Evolutionary conservation across 345 rosid genomes (phyloP).

Genomic region (Linum usitatissimum): DNA sequence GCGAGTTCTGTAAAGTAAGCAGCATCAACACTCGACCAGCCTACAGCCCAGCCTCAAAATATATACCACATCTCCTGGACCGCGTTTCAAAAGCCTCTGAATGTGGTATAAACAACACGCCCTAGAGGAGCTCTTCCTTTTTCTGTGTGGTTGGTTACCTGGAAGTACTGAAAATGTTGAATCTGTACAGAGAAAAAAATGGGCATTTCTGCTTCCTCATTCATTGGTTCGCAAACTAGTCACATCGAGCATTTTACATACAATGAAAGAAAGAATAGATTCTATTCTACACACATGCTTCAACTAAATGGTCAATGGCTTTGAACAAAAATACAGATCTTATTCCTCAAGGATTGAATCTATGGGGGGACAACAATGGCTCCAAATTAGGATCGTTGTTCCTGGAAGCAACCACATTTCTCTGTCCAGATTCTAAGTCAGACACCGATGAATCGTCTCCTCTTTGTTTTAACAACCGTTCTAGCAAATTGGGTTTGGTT

Average conservation of each 20-base stretch:
- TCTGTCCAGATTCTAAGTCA: constrained; percentile 44
- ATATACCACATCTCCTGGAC: not conserved
- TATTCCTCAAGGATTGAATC: not conserved
- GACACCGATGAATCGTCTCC: constrained; percentile 34
- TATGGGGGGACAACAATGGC: constrained; percentile 38
- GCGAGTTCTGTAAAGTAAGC: constrained; percentile 83
- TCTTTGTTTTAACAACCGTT: constrained; percentile 31
- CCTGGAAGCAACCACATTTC: constrained; percentile 8
- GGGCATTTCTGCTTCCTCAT: too few species aligned
- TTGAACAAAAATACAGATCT: not conserved
- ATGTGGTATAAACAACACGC: constrained; percentile 14
- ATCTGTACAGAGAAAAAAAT: too few species aligned
- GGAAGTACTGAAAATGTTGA: too few species aligned
- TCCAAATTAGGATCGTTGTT: constrained; percentile 36
- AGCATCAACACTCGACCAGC: constrained; percentile 83
- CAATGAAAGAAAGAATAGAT: too few species aligned
- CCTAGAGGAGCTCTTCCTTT: too few species aligned
- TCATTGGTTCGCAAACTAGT: not conserved
- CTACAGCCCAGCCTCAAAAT: constrained; percentile 54
- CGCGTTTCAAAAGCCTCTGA: not conserved
- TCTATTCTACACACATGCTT: not conserved
- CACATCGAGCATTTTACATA: not conserved
- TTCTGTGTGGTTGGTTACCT: too few species aligned
- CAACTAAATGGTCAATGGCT: not conserved
- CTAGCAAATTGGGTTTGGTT: constrained; percentile 33